Conservation (phyloP, 805 yeast genomes). For the Candida sakaeoensis region DNA sequence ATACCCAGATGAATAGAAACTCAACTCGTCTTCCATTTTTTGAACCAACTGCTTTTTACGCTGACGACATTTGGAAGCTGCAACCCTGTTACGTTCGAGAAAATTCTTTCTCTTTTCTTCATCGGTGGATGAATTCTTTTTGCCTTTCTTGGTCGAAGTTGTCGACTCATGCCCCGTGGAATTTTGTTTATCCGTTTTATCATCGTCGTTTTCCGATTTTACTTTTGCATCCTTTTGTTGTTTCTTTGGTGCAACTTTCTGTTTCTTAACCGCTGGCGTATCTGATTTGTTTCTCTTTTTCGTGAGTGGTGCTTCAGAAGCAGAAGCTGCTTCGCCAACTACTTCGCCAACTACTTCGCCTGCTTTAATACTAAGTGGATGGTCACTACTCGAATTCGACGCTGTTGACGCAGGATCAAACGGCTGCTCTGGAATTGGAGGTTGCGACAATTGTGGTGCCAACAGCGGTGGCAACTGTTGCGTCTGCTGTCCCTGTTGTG, state of each 20-base stretch:
- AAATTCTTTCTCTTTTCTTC: conserved; percentile 62
- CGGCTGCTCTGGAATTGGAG: conserved; percentile 6
- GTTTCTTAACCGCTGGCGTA: conserved; percentile 7
- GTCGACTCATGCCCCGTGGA: not conserved
- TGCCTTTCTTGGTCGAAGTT: conserved; percentile 7
- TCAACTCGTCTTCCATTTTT: conserved; percentile 76
- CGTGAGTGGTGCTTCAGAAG: not conserved
- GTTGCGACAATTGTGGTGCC: conserved; percentile 8
- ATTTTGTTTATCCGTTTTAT: conserved; percentile 1
- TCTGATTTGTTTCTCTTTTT: conserved; percentile 3
- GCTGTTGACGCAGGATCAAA: not conserved
- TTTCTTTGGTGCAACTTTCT: conserved; percentile 2
- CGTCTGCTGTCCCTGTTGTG: not conserved
- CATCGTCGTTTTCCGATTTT: conserved; percentile 9
- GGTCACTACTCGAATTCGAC: not conserved
- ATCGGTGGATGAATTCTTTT: conserved; percentile 15
- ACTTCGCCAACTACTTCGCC: too few relatives aligned
- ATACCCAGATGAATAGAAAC: conserved; percentile 67
- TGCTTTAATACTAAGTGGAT: not conserved
- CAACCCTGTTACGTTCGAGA: conserved; percentile 87
- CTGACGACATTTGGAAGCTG: conserved; percentile 93
- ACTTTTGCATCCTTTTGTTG: conserved; percentile 5
- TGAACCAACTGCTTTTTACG: conserved; percentile 86
- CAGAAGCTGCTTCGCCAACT: not conserved
- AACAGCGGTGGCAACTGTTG: conserved; percentile 1